phyloP scores from a whole-genome alignment of 2,329 filamentous ascomycete species.

The Dothistroma pini region DNA sequence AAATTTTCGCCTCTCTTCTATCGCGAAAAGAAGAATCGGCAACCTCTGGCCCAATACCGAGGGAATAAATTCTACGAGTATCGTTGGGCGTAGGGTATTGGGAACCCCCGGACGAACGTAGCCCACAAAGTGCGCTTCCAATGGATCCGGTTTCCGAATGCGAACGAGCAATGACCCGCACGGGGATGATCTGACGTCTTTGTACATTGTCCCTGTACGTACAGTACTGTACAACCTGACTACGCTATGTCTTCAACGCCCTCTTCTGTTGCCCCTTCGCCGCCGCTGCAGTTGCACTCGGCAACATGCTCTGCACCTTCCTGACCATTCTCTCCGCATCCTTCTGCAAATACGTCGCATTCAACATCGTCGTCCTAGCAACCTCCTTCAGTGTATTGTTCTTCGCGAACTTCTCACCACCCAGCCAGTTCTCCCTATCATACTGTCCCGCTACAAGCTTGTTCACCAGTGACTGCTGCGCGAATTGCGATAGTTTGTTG shows the following conservation, averaged over 20 bases:
- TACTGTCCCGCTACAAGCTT: constrained; percentile 25
- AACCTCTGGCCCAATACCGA: background rate
- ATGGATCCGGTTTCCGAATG: background rate
- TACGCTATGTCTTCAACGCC: constrained; percentile 4
- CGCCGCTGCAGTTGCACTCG: constrained; percentile 5
- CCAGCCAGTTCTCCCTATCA: background rate
- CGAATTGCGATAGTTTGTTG: background rate
- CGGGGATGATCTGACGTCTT: background rate
- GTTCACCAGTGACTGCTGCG: constrained; percentile 13
- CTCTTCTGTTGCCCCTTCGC: constrained; percentile 1
- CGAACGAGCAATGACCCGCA: background rate
- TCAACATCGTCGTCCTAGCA: constrained; percentile 22
- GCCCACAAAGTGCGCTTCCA: background rate
- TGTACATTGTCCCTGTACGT: constrained; percentile 1
- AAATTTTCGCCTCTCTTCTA: background rate
- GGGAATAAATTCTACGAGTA: background rate
- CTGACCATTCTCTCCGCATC: constrained; percentile 33
- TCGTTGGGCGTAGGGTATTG: background rate
- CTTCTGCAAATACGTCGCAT: constrained; percentile 24
- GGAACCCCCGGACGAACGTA: background rate
- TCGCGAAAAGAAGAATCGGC: background rate
- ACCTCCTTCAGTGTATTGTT: constrained; percentile 22
- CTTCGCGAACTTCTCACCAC: constrained; percentile 8
- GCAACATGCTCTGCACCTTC: constrained; percentile 28
- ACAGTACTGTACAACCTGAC: background rate